Percentiles rank a stretch among this genome's conserved stretches.
These are phyloP conservation scores for Fagus crenata DNA, from an alignment of 306 rosid species.

Conservation along the genomic window DNA sequence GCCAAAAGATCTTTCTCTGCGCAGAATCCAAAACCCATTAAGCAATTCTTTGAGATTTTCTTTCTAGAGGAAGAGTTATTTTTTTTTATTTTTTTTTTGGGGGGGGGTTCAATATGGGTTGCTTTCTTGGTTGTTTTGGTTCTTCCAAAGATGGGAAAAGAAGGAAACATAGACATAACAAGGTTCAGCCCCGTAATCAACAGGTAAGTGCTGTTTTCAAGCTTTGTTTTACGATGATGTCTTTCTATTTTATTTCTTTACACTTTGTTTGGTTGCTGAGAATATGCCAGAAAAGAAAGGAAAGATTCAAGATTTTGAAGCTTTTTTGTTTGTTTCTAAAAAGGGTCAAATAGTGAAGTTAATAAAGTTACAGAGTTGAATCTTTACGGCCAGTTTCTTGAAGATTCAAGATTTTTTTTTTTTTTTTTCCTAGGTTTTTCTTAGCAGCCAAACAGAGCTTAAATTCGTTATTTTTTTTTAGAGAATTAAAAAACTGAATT, in stretches of 20 bases:
- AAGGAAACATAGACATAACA: slow-evolving; percentile 34
- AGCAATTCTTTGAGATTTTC: slow-evolving; percentile 1
- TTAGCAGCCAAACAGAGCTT: slow-evolving; percentile 32
- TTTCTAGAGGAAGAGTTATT: not conserved
- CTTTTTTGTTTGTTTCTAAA: slow-evolving; percentile 8
- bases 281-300: not conserved
- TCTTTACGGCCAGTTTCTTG: not conserved
- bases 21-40: not conserved
- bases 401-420: not conserved
- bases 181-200: slow-evolving; percentile 41
- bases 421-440: slow-evolving; percentile 5
- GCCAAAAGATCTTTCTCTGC: not conserved
- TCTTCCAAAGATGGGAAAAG: slow-evolving; percentile 56
- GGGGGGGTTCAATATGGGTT: slow-evolving; percentile 48
- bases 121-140: slow-evolving; percentile 81
- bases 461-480: slow-evolving; percentile 5
- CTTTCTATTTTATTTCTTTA: not conserved
- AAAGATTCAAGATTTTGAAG: not conserved
- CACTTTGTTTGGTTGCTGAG: slow-evolving; percentile 6
- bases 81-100: not conserved
- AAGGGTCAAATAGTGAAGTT: not conserved
- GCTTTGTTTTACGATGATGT: not conserved
- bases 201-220: slow-evolving; percentile 35
- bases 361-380: not conserved
- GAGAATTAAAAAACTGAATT: not conserved